phyloP scores from a whole-genome alignment of 2,329 filamentous ascomycete genomes.

The Xylaria digitata region DNA sequence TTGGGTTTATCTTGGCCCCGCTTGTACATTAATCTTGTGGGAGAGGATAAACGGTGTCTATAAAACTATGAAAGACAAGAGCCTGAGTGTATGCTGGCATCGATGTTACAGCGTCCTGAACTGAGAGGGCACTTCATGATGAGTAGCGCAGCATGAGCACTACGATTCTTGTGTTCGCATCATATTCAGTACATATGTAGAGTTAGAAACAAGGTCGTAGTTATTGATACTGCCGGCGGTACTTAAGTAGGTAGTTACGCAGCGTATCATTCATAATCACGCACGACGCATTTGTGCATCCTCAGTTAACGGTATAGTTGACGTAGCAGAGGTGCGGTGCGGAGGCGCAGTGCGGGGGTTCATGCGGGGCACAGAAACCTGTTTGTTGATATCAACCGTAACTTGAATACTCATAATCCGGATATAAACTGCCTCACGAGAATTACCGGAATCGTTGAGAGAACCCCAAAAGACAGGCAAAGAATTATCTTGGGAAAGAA shows the following conservation, averaged over 20 bases:
- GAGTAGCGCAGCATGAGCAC: not conserved
- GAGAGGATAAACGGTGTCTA: not conserved
- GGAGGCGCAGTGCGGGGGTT: not conserved
- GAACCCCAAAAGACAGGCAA: not conserved
- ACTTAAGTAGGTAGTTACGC: not conserved
- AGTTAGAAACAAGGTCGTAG: not conserved
- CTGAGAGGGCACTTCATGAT: not conserved
- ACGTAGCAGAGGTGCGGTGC: not conserved
- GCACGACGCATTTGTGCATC: not conserved
- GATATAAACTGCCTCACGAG: too few species aligned
- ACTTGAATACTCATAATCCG: not conserved
- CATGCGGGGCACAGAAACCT: slow-evolving; percentile 6
- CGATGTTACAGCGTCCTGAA: not conserved
- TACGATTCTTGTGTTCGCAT: slow-evolving; percentile 9
- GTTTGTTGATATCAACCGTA: not conserved
- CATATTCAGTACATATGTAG: slow-evolving; percentile 7
- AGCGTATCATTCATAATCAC: not conserved
- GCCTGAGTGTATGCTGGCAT: not conserved
- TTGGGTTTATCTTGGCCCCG: slow-evolving; percentile 4
- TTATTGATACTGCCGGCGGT: not conserved
- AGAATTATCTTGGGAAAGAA: not conserved
- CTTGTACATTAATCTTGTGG: slow-evolving; percentile 23
- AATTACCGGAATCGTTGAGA: too few species aligned
- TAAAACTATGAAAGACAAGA: not conserved
- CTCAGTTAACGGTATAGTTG: not conserved